Percentiles rank a stretch among this genome's conserved stretches.
phyloP scores from a whole-genome alignment of 352 stramenopile species.

The Phytophthora aleatoria region DNA sequence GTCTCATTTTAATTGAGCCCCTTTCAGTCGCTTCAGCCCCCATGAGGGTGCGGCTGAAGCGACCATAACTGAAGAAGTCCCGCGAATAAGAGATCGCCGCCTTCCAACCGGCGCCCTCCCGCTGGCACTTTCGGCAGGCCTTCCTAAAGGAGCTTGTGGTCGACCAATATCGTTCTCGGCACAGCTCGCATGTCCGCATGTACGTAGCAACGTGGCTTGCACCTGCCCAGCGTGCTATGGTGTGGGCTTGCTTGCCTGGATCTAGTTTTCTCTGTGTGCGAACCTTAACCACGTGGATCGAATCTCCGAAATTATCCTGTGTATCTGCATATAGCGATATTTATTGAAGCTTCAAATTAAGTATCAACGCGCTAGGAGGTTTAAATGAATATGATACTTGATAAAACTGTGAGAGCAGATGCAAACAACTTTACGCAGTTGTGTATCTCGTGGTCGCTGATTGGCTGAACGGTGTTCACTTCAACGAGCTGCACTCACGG shows the following conservation, averaged over 20 bases:
- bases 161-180: not conserved
- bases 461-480: not conserved
- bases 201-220: constrained; percentile 21
- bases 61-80: too few relatives aligned
- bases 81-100: too few relatives aligned
- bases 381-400: not conserved
- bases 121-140: too few relatives aligned
- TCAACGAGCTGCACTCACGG: constrained; percentile 18
- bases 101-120: not conserved
- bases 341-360: too few relatives aligned
- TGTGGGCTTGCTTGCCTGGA: not conserved
- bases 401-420: not conserved
- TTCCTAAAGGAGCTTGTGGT: not conserved
- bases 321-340: constrained; percentile 10
- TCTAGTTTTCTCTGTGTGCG: constrained; percentile 2
- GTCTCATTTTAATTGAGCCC: not conserved
- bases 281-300: constrained; percentile 19
- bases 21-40: not conserved
- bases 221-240: not conserved
- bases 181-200: not conserved
- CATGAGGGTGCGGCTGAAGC: not conserved
- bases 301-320: not conserved
- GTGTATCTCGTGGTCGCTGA: not conserved
- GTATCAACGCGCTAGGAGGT: not conserved
- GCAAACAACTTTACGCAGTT: not conserved